A percentile compares a stretch with the other conserved stretches of the same genome.
phyloP scores from a whole-genome alignment of 768 basidiomycete species.

The Boletus reticuloceps region DNA sequence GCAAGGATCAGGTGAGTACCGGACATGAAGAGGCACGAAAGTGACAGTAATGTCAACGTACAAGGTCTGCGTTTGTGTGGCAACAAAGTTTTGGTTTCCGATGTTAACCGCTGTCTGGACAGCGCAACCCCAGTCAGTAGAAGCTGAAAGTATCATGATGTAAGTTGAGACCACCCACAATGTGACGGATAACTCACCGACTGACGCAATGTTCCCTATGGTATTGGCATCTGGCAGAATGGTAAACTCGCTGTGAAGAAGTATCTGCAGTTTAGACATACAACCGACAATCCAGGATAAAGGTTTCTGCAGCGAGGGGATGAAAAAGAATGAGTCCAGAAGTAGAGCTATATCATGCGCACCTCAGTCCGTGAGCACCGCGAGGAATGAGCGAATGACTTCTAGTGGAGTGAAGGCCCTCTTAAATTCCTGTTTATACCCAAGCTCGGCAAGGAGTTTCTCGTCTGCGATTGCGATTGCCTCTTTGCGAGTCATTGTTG shows the following conservation, averaged over 20 bases:
- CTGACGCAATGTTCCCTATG: slow-evolving; percentile 45
- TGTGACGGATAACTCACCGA: slow-evolving; percentile 24
- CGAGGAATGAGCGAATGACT: slow-evolving; percentile 3
- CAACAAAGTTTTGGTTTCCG: slow-evolving; percentile 36
- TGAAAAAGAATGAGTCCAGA: slow-evolving; percentile 62
- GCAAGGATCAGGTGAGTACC: neutral
- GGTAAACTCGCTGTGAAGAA: neutral
- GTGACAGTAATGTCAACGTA: slow-evolving; percentile 25
- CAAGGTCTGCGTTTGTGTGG: slow-evolving; percentile 44
- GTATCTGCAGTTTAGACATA: slow-evolving; percentile 25
- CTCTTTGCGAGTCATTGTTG: slow-evolving; percentile 13
- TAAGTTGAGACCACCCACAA: neutral
- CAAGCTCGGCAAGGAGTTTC: slow-evolving; percentile 32
- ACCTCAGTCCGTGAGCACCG: neutral
- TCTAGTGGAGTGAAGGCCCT: slow-evolving; percentile 36
- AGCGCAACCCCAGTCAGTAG: slow-evolving; percentile 66
- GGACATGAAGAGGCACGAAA: neutral
- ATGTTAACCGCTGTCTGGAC: slow-evolving; percentile 62
- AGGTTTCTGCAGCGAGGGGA: slow-evolving; percentile 58
- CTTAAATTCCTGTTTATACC: slow-evolving; percentile 38
- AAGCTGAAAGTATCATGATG: slow-evolving; percentile 36
- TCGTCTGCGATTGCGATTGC: slow-evolving; percentile 24
- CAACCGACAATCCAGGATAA: slow-evolving; percentile 71
- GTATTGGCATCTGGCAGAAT: slow-evolving; percentile 45
- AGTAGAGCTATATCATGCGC: slow-evolving; percentile 46